A percentile compares a stretch with the other conserved stretches of the same genome.
Conservation (phyloP, 176 grass and related monocot genomes). For the Carex scoparia region DNA sequence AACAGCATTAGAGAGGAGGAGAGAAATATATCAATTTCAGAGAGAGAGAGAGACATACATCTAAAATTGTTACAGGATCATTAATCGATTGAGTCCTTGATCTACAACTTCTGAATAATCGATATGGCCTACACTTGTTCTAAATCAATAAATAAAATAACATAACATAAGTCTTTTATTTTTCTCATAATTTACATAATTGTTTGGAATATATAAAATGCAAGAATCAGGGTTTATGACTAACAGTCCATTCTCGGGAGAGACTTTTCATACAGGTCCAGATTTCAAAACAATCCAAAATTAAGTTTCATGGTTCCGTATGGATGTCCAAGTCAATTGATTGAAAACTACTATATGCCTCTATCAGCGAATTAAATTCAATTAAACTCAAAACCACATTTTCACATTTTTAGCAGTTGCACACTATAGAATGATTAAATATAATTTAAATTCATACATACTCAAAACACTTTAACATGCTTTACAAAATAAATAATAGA, state of each 20-base stretch:
- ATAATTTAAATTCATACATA: no score
- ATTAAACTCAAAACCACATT: no score
- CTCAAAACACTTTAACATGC: no score
- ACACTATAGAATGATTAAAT: no score
- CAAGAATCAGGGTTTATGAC: conserved; percentile 11
- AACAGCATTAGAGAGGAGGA: not conserved
- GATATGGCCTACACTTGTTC: conserved; percentile 80
- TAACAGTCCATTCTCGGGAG: conserved; percentile 99
- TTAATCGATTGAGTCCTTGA: conserved; percentile 61
- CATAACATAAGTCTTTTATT: not conserved
- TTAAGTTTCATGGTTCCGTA: no score
- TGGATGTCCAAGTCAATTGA: no score
- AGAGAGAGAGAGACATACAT: conserved; percentile 62
- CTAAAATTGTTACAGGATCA: conserved; percentile 51
- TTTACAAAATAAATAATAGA: no score
- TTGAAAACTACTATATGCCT: no score
- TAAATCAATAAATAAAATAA: conserved; percentile 22
- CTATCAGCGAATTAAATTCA: no score
- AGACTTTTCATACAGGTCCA: no score
- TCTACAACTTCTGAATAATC: conserved; percentile 70
- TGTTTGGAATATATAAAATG: conserved; percentile 3
- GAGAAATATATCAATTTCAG: not conserved
- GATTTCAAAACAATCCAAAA: no score
- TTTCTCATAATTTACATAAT: conserved; percentile 1
- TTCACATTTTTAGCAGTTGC: no score